phyloP scores from a whole-genome alignment of 2,329 filamentous ascomycete genomes.

The Ilyonectria destructans region DNA sequence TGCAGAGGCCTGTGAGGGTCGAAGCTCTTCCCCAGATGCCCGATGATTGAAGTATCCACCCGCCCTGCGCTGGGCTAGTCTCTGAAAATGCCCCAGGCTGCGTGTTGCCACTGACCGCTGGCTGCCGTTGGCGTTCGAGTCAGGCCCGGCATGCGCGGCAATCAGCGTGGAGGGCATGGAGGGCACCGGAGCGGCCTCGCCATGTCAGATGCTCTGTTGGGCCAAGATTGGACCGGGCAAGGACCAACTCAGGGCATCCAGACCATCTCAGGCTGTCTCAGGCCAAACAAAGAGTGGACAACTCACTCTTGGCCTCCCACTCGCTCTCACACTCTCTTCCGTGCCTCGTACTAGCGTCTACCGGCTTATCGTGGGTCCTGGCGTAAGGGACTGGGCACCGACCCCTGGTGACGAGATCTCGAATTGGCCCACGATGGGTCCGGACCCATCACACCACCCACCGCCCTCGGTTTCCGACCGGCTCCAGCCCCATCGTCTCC shows the following conservation, averaged over 20 bases:
- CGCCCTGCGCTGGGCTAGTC: slow-evolving; percentile 3
- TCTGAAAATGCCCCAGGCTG: slow-evolving; percentile 27
- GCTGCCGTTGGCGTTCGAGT: slow-evolving; percentile 38
- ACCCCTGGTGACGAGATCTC: slow-evolving; percentile 45
- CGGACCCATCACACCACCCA: slow-evolving; percentile 51
- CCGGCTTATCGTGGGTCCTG: slow-evolving; percentile 43
- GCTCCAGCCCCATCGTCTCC: slow-evolving; percentile 41
- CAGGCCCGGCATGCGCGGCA: slow-evolving; percentile 44
- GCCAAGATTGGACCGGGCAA: slow-evolving; percentile 28
- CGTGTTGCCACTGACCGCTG: slow-evolving; percentile 30
- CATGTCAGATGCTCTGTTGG: slow-evolving; percentile 45
- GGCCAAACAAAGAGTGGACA: slow-evolving; percentile 36
- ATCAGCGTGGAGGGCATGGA: slow-evolving; percentile 27
- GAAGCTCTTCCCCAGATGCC: slow-evolving; percentile 28
- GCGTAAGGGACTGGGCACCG: slow-evolving; percentile 12
- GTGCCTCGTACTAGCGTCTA: slow-evolving; percentile 45
- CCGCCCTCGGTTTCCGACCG: slow-evolving; percentile 50
- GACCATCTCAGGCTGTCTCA: not conserved
- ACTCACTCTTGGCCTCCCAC: slow-evolving; percentile 20
- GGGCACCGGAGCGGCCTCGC: slow-evolving; percentile 43
- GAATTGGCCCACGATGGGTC: slow-evolving; percentile 48
- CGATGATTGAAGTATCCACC: slow-evolving; percentile 36
- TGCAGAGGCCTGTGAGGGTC: slow-evolving; percentile 3
- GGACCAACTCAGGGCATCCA: slow-evolving; percentile 9
- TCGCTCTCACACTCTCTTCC: slow-evolving; percentile 18